Conservation (phyloP, 2,329 filamentous ascomycete genomes). For the Alternaria longipes region DNA sequence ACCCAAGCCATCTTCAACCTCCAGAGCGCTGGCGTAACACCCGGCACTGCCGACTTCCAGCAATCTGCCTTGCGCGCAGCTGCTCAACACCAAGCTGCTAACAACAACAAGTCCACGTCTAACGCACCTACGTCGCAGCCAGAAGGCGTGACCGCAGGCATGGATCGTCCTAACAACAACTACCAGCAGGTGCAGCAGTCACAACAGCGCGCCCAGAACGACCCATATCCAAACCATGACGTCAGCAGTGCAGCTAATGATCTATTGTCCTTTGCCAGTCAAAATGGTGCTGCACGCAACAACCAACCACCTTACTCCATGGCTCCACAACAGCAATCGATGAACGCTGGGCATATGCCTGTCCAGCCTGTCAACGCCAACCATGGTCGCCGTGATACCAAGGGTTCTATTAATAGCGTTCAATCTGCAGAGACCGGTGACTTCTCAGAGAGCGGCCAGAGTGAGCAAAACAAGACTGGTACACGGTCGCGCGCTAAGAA, state of each 20-base stretch:
- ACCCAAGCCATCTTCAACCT: conserved; percentile 83
- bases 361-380: conserved; percentile 59
- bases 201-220: conserved; percentile 56
- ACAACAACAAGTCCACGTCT: conserved; percentile 54
- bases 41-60: conserved; percentile 92
- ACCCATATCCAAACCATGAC: conserved; percentile 86
- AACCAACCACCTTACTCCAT: conserved; percentile 62
- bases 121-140: conserved; percentile 56
- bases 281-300: conserved; percentile 67
- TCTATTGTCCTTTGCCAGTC: conserved; percentile 82
- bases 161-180: conserved; percentile 67
- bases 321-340: conserved; percentile 49
- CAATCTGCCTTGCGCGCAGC: conserved; percentile 87
- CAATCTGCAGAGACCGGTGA: conserved; percentile 66
- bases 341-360: conserved; percentile 58
- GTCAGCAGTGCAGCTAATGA: conserved; percentile 94
- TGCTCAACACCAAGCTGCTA: conserved; percentile 52
- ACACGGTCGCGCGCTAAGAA: conserved; percentile 49
- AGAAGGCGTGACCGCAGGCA: conserved; percentile 52
- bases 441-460: conserved; percentile 76
- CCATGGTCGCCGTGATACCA: conserved; percentile 60
- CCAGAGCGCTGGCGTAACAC: conserved; percentile 83
- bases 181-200: conserved; percentile 54
- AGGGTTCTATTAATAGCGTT: conserved; percentile 67
- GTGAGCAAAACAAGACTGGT: conserved; percentile 68